Conservation (phyloP, 495 filamentous ascomycete genomes). For the Penicillium herquei region DNA sequence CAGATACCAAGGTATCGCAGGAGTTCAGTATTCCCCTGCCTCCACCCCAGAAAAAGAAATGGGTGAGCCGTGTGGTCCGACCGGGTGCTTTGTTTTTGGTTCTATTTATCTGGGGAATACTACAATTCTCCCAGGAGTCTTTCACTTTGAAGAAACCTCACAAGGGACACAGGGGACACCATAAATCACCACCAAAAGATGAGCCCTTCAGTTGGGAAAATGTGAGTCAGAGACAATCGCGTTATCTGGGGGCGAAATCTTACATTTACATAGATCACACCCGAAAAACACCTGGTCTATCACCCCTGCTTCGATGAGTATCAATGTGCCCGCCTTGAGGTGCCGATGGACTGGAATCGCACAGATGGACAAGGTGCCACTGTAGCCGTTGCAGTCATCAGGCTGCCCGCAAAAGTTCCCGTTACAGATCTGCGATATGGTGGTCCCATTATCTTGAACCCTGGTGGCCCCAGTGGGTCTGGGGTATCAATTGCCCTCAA, state of each 20-base stretch:
- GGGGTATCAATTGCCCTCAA: not conserved
- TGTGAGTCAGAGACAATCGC: not conserved
- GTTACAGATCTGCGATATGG: not conserved
- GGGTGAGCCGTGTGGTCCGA: not conserved
- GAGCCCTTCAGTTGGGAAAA: not conserved
- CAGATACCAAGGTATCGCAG: no score
- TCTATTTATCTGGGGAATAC: not conserved
- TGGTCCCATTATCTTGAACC: not conserved
- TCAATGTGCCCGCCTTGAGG: not conserved
- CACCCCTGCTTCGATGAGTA: not conserved
- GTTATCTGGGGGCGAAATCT: not conserved
- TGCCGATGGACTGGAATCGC: not conserved
- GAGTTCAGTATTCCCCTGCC: not conserved
- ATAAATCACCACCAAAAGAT: not conserved
- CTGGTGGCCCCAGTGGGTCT: not conserved
- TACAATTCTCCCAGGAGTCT: not conserved
- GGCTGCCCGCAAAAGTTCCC: not conserved
- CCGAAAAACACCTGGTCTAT: not conserved
- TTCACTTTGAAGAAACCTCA: not conserved
- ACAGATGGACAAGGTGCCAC: not conserved
- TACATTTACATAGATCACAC: not conserved
- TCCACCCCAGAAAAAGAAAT: not conserved
- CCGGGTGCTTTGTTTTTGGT: not conserved
- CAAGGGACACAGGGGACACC: not conserved
- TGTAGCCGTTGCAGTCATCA: not conserved